phyloP scores from a whole-genome alignment of 2,329 filamentous ascomycete genomes.

The Talaromyces sp. region DNA sequence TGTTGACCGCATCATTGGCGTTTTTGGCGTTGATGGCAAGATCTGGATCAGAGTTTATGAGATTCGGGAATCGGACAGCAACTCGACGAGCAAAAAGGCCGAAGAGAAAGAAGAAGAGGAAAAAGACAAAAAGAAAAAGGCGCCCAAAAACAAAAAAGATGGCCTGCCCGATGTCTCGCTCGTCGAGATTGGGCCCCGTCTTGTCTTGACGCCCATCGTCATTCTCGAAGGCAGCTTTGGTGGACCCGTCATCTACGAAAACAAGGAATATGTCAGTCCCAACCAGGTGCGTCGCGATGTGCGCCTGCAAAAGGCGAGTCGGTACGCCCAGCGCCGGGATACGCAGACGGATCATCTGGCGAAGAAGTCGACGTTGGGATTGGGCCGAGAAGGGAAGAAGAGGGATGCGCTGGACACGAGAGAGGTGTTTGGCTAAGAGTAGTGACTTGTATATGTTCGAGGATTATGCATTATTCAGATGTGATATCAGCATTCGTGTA shows the following conservation, averaged over 20 bases:
- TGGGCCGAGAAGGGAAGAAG: conserved; percentile 44
- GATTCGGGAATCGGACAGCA: conserved; percentile 72
- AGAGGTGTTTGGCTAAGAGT: conserved; percentile 56
- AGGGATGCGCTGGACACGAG: conserved; percentile 63
- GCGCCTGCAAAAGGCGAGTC: conserved; percentile 62
- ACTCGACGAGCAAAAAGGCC: conserved; percentile 40
- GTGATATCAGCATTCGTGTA: conserved; percentile 19
- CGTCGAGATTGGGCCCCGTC: conserved; percentile 88
- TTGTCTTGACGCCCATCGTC: conserved; percentile 89
- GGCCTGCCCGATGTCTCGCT: conserved; percentile 71
- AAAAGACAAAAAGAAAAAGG: conserved; percentile 15
- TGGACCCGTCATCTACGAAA: conserved; percentile 95
- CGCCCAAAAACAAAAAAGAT: conserved; percentile 46
- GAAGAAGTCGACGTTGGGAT: conserved; percentile 71
- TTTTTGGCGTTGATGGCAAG: conserved; percentile 86
- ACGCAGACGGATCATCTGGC: conserved; percentile 65
- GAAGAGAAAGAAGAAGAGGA: conserved; percentile 29
- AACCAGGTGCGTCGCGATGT: conserved; percentile 73
- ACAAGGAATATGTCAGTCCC: conserved; percentile 92
- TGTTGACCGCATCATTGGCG: conserved; percentile 88
- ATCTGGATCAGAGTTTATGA: conserved; percentile 97
- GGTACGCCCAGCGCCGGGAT: conserved; percentile 73
- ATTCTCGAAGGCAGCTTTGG: conserved; percentile 94
- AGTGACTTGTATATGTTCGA: conserved; percentile 16
- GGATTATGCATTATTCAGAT: conserved; percentile 20